A percentile compares a stretch with the other conserved stretches of the same genome.
Conservation (phyloP, 306 rosid genomes). For the Sindora glabra region DNA sequence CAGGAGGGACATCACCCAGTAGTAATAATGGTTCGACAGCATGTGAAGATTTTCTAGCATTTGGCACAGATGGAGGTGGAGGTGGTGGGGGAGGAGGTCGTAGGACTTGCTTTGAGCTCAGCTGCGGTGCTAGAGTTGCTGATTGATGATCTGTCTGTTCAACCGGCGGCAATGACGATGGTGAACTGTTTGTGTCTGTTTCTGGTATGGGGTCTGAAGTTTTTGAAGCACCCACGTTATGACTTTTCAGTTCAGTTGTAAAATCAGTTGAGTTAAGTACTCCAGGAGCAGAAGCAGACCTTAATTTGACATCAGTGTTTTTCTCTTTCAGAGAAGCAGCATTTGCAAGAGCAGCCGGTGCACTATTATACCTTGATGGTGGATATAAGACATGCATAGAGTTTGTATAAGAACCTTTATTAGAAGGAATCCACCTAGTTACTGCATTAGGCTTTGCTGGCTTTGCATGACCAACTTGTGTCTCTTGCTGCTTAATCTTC, state of each 20-base stretch:
- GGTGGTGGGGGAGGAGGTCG: slow-evolving; percentile 12
- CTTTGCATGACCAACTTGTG: slow-evolving; percentile 47
- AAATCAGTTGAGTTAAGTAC: slow-evolving; percentile 26
- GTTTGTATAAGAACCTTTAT: slow-evolving; percentile 62
- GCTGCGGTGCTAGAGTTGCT: slow-evolving; percentile 11
- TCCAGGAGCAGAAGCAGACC: slow-evolving; percentile 36
- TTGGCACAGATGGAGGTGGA: slow-evolving; percentile 17
- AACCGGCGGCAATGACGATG: slow-evolving; percentile 23
- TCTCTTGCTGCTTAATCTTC: slow-evolving; percentile 62
- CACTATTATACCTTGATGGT: slow-evolving; percentile 59
- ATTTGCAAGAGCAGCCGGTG: slow-evolving; percentile 51
- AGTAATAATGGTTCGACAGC: slow-evolving; percentile 11
- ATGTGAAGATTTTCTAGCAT: slow-evolving; percentile 5
- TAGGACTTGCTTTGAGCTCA: slow-evolving; percentile 22
- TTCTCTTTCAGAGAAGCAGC: slow-evolving; percentile 42
- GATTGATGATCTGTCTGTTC: slow-evolving; percentile 28
- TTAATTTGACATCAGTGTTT: slow-evolving; percentile 37
- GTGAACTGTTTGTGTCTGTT: slow-evolving; percentile 27
- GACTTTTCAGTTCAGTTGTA: slow-evolving; percentile 38
- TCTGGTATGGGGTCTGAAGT: slow-evolving; percentile 40
- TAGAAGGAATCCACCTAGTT: slow-evolving; percentile 79
- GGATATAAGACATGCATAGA: slow-evolving; percentile 86
- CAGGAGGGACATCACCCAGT: slow-evolving; percentile 19
- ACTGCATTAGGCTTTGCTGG: slow-evolving; percentile 63
- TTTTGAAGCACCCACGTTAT: slow-evolving; percentile 34